Base-by-base conservation (phyloP, 306 rosid genomes). In the Vigna mungo region DNA sequence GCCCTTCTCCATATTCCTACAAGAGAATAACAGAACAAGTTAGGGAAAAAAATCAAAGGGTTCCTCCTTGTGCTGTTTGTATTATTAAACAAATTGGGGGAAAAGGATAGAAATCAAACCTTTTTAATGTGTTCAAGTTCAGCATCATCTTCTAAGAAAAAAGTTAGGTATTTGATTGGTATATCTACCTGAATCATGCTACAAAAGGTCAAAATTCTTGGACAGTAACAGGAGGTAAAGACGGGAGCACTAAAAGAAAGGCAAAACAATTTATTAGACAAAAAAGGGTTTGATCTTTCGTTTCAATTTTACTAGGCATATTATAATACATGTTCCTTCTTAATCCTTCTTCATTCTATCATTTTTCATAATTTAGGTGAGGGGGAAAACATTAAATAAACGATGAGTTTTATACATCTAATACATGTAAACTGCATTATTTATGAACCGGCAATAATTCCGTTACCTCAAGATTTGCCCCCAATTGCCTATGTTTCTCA, bases 391-490 rank as follows among this genome's bases (percentile, higher is more conserved):
- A 21, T 51, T 9, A 41, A 43, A 4, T 46, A 32, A 53, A 62
- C 25, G 55, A 25, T 68, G 46, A 44, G 27, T 49, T 63, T 70
- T 47, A 20, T 43, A 30, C 21, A 68, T 41, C 43, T 32, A 46
- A 55, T 58, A 71, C 20, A 76, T 8, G 64, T 20, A 43, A 68
- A 64, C 52, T 12, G 37, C 37, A 68, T 32, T 74, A 55, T 59
- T 71, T 61, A 49, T 56, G 53, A 72, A 72, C 71, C 17, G 37
- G 6, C 15, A 77, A 47, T 62, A 69, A 49, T 54, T 21, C 12
- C 41, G 17, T 67, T 83, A 91, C 98, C 95, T 95, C 97, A 0
- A 94, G 93, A 89, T 92, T 88, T 72, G 97, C 97, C 48, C 99
- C 99, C 47, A 79, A 85, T 82, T 87, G 85, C 75, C 96, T 87